phyloP scores from a whole-genome alignment of 345 rosid genomes.

The Carallia brachiata region DNA sequence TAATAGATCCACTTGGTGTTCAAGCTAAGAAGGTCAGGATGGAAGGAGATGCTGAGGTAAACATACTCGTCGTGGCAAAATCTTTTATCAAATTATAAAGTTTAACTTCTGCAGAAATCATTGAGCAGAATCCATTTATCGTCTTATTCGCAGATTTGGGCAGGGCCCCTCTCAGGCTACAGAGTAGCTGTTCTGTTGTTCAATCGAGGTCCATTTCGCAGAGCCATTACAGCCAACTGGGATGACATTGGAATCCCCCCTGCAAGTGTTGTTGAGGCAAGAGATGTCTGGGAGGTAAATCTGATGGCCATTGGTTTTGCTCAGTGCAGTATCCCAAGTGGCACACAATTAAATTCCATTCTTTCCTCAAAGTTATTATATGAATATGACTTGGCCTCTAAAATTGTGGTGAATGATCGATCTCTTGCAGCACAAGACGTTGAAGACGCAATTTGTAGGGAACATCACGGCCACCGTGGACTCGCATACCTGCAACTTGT shows the following conservation, averaged over 20 bases:
- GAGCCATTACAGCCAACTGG: constrained; percentile 24
- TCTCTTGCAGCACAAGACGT: constrained; percentile 67
- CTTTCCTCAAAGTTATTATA: not conserved
- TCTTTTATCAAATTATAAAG: not conserved
- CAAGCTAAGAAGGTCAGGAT: constrained; percentile 54
- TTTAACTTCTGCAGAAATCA: not conserved
- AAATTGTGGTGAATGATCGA: not conserved
- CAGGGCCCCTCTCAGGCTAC: constrained; percentile 28
- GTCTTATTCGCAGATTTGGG: constrained; percentile 24
- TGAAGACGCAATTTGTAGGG: constrained; percentile 46
- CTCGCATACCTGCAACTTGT: constrained; percentile 31
- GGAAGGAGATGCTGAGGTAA: constrained; percentile 43
- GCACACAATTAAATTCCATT: no score
- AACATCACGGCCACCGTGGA: constrained; percentile 36
- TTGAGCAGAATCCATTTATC: not conserved
- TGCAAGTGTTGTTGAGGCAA: constrained; percentile 14
- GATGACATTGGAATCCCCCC: constrained; percentile 28
- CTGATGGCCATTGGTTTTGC: not conserved
- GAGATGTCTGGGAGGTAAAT: constrained; percentile 31
- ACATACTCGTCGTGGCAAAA: not conserved
- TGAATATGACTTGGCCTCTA: not conserved
- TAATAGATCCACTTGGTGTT: constrained; percentile 39
- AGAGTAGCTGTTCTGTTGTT: constrained; percentile 22
- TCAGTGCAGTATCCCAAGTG: no score
- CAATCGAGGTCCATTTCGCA: constrained; percentile 19